These are phyloP conservation scores for Candida anglica DNA, from an alignment of 805 yeast genomes.

Conservation along the genomic window DNA sequence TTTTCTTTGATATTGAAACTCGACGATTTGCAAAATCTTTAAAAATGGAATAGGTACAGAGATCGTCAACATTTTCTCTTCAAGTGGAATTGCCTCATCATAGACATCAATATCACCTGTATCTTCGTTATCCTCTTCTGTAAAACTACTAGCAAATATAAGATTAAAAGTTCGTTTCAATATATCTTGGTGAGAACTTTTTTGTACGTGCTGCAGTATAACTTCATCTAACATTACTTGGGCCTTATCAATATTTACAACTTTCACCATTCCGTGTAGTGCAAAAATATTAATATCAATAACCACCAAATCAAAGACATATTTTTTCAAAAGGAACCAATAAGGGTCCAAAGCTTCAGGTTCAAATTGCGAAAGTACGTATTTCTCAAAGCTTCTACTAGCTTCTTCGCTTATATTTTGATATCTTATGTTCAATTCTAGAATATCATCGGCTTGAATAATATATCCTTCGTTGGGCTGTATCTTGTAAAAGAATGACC, in stretches of 20 bases:
- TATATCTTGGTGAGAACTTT: background rate
- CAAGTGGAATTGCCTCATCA: background rate
- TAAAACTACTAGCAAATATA: too few relatives aligned
- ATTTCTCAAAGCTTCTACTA: slow-evolving; percentile 9
- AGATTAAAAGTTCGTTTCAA: background rate
- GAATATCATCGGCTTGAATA: slow-evolving; percentile 24
- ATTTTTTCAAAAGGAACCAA: slow-evolving; percentile 18
- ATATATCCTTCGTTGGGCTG: slow-evolving; percentile 14
- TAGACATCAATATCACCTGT: too few relatives aligned
- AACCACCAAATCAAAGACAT: slow-evolving; percentile 13
- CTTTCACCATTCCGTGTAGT: slow-evolving; percentile 12
- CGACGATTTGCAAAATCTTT: slow-evolving; percentile 57
- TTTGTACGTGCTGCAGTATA: slow-evolving; percentile 4
- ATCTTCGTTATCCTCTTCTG: background rate
- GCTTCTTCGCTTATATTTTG: slow-evolving; percentile 47
- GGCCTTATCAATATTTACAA: slow-evolving; percentile 15
- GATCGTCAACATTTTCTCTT: slow-evolving; percentile 20
- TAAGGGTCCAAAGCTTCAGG: slow-evolving; percentile 10
- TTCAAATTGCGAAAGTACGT: slow-evolving; percentile 10
- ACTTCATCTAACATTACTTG: slow-evolving; percentile 7
- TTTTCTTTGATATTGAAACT: slow-evolving; percentile 35
- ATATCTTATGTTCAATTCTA: slow-evolving; percentile 43
- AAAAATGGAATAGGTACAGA: slow-evolving; percentile 61
- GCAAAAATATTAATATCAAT: slow-evolving; percentile 31
- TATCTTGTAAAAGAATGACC: slow-evolving; percentile 57